Evolutionary conservation across 768 basidiomycete genomes (phyloP).

Genomic region (Xerocomellus intermedius): DNA sequence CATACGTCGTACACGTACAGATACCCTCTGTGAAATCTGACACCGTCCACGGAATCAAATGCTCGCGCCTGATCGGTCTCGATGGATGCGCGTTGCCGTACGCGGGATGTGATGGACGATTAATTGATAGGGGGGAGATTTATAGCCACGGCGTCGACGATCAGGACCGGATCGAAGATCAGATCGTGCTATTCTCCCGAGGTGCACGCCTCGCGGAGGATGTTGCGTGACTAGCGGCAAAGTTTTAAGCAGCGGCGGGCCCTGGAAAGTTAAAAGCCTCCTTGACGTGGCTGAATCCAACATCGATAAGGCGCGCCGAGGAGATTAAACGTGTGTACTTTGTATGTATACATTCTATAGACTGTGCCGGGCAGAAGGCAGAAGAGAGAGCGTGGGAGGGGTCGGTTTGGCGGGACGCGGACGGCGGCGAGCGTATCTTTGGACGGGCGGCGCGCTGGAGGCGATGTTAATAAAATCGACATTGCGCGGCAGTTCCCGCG

Average conservation of each 20-base stretch:
- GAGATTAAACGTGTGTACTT: not conserved
- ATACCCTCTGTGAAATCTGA: slow-evolving; percentile 15
- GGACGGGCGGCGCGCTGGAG: too few species aligned
- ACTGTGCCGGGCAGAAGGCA: too few species aligned
- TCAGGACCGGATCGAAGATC: slow-evolving; percentile 34
- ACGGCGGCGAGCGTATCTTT: too few species aligned
- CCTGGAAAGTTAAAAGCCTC: slow-evolving; percentile 14
- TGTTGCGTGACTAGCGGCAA: slow-evolving; percentile 14
- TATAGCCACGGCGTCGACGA: slow-evolving; percentile 15
- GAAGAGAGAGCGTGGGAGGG: too few species aligned
- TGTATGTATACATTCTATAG: not conserved
- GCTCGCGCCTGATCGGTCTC: not conserved
- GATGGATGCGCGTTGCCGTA: slow-evolving; percentile 9
- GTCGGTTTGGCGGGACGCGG: too few species aligned
- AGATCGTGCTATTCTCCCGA: slow-evolving; percentile 21
- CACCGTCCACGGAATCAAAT: not conserved
- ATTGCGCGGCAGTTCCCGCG: slow-evolving; percentile 15
- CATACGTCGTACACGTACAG: slow-evolving; percentile 11
- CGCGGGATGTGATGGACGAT: slow-evolving; percentile 2
- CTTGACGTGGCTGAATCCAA: slow-evolving; percentile 8
- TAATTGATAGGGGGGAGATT: slow-evolving; percentile 22
- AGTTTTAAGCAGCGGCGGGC: not conserved
- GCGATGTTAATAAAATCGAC: too few species aligned
- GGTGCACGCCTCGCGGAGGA: slow-evolving; percentile 24
- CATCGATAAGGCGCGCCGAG: not conserved